Base-by-base conservation (phyloP, 2,329 filamentous ascomycete species). In the Mariannaea elegans region DNA sequence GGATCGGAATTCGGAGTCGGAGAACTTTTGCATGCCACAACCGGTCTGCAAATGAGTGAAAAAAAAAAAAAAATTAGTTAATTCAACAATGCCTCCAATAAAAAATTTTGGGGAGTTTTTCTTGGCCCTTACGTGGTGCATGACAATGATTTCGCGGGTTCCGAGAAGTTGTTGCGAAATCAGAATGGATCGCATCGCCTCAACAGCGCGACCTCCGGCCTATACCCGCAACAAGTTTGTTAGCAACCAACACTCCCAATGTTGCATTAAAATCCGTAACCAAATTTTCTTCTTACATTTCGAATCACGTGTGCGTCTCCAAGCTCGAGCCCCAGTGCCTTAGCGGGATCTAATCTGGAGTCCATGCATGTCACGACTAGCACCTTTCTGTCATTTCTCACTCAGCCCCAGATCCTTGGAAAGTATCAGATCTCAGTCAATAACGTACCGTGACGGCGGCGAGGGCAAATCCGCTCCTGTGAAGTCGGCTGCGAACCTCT, bases 231-330 rank as follows among this genome's bases (percentile, higher is more conserved):
- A 29, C 14, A 36, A 38, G 36, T 7, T 10, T 9, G 42, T 47
- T 21, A 59, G 56, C 50, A 53, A 14, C 18, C 23, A 38, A 13
- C 6, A 38, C 23, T 47, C 19, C 24, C 34, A 34, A 29, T 12
- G 56, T 53, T 48, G 48, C 55, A 52, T 41, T 23, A 34, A n/a
- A 31, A 31, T 7, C 27, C 27, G 7, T 7, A 31, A 31, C 27
- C 27, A 10, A 18, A 39, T 8, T 19, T 21, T 6, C 4, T n/a
- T 42, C 49, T 59, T 46, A 59, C 90, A 65, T 93, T 94, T 59
- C 91, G 87, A 60, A 93, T 89, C 29, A 93, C 86, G 75, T 95
- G 91, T 0, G 91, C 92, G 64, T 93, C 90, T 38, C 92, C 91
- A 0, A 91, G 87, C 68, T 94, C 68, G 2, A 70, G 34, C 14